Percentiles rank a stretch among this genome's conserved stretches.
Evolutionary conservation across 202 grass and related monocot species (phyloP).

Genomic region (Carex arenaria): DNA sequence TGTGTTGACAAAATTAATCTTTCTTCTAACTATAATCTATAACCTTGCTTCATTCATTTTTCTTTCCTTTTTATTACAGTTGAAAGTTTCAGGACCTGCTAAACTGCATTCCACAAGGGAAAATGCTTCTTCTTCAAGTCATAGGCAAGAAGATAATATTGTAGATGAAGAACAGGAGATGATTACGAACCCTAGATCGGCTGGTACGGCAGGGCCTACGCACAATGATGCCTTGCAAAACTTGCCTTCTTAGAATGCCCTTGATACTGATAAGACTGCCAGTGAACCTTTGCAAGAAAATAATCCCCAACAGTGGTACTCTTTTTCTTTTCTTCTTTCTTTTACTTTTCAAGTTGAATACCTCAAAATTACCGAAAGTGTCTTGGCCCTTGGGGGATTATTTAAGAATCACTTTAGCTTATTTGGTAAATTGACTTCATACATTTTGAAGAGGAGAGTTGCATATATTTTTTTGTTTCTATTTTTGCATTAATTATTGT

Average conservation of each 20-base stretch:
- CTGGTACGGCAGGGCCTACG: not conserved
- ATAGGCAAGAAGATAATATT: not conserved
- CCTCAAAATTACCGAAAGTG: not conserved
- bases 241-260: not conserved
- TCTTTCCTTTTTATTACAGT: not conserved
- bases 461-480: not conserved
- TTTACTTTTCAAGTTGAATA: not conserved
- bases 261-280: not conserved
- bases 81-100: not conserved
- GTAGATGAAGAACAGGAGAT: slow-evolving; percentile 5
- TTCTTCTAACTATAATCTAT: not conserved
- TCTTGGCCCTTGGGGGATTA: not conserved
- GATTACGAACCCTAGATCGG: not conserved
- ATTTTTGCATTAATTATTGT: not conserved
- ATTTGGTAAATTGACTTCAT: not conserved
- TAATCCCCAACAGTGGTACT: not conserved
- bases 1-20: not conserved
- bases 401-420: not conserved
- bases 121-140: not conserved
- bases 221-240: not conserved
- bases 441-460: slow-evolving; percentile 1
- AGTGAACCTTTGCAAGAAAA: not conserved
- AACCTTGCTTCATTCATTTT: not conserved
- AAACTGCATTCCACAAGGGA: not conserved
- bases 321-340: not conserved